Percentiles rank a stretch among this genome's conserved stretches.
Evolutionary conservation across 345 rosid species (phyloP).

Genomic region (Aquilaria sinensis): DNA sequence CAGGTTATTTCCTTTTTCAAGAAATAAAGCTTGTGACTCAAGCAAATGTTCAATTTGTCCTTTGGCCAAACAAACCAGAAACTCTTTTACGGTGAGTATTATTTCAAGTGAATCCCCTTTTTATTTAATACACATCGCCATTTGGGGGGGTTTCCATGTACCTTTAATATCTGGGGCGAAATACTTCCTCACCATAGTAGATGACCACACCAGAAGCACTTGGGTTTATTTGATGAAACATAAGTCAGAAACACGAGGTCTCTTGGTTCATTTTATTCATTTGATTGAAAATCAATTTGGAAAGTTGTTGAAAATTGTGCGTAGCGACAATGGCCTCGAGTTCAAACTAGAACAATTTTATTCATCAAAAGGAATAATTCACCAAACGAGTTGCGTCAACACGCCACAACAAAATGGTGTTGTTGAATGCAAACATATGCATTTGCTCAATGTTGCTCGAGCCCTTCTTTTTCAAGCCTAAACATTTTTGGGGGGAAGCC

Average conservation of each 20-base stretch:
- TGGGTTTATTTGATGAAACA: not conserved
- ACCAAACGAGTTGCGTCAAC: not conserved
- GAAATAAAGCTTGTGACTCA: no score
- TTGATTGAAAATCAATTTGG: constrained; percentile 1
- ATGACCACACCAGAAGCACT: no score
- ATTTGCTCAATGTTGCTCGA: not conserved
- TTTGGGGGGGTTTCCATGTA: no score
- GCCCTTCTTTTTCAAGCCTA: constrained; percentile 1
- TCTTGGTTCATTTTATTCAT: not conserved
- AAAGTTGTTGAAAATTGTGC: not conserved
- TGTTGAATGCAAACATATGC: constrained; percentile 4
- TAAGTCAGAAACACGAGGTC: not conserved
- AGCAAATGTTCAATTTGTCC: not conserved
- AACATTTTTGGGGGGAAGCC: not conserved
- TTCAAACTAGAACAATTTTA: not conserved
- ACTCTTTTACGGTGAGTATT: not conserved
- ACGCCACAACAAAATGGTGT: constrained; percentile 10
- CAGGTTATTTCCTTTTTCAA: no score
- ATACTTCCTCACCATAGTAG: no score
- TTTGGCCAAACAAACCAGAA: not conserved
- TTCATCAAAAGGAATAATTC: not conserved
- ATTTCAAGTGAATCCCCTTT: not conserved
- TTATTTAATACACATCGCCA: not conserved
- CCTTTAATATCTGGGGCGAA: no score
- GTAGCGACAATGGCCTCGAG: constrained; percentile 6